Conservation (phyloP, 1,139 yeast species). For the Hanseniaspora gamundiae region DNA sequence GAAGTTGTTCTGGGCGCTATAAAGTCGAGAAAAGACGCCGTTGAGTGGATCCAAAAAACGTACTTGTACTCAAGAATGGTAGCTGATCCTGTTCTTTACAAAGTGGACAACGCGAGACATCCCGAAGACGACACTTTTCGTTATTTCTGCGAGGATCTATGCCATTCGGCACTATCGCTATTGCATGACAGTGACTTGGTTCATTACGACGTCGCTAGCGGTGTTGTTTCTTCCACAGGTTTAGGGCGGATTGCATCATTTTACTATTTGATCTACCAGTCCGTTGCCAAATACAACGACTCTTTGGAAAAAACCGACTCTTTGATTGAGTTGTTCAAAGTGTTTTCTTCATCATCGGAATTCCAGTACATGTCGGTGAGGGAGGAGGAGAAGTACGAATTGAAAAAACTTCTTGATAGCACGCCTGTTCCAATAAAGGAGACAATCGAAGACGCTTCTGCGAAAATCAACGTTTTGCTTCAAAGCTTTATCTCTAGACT, state of each 20-base stretch:
- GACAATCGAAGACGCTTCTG: slow-evolving; percentile 52
- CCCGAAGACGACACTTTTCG: slow-evolving; percentile 37
- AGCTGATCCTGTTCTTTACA: slow-evolving; percentile 59
- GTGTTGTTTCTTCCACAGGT: slow-evolving; percentile 48
- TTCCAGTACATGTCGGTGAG: slow-evolving; percentile 75
- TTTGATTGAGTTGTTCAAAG: slow-evolving; percentile 61
- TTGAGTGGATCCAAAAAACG: slow-evolving; percentile 68
- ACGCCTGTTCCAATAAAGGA: slow-evolving; percentile 86
- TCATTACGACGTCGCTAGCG: slow-evolving; percentile 41
- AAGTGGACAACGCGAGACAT: slow-evolving; percentile 53
- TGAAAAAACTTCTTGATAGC: slow-evolving; percentile 52
- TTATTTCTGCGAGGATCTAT: slow-evolving; percentile 51
- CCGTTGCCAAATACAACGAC: slow-evolving; percentile 52
- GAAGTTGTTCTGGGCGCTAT: slow-evolving; percentile 73
- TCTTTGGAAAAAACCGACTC: slow-evolving; percentile 53
- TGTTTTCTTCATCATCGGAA: slow-evolving; percentile 76
- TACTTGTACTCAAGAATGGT: slow-evolving; percentile 76
- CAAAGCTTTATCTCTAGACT: slow-evolving; percentile 78
- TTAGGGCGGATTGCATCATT: slow-evolving; percentile 79
- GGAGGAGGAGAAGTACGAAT: slow-evolving; percentile 75
- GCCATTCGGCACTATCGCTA: slow-evolving; percentile 60
- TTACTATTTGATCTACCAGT: slow-evolving; percentile 66
- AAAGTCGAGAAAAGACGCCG: slow-evolving; percentile 48
- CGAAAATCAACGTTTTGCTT: slow-evolving; percentile 68
- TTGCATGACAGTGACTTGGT: slow-evolving; percentile 46